Conservation (phyloP, 495 filamentous ascomycete species). For the Clavariopsis aquatica region DNA sequence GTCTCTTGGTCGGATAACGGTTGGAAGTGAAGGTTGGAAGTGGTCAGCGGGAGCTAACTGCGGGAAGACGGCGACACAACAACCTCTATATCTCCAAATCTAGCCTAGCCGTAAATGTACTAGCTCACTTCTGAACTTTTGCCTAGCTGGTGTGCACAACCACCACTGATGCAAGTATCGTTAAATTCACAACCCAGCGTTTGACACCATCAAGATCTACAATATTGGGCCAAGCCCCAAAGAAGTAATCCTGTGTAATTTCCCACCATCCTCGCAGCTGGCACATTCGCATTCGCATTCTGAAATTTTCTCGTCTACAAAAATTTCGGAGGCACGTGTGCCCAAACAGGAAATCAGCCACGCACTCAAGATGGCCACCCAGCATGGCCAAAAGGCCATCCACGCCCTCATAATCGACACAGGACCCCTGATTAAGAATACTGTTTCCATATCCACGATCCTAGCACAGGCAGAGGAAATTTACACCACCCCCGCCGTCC, state of each 20-base stretch:
- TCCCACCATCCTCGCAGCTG: not conserved
- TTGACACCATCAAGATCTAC: not conserved
- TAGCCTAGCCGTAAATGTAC: not conserved
- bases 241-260: not conserved
- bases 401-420: slow-evolving; percentile 87
- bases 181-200: not conserved
- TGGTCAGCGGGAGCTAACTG: slow-evolving; percentile 24
- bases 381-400: slow-evolving; percentile 58
- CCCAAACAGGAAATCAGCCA: not conserved
- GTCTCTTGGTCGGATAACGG: not conserved
- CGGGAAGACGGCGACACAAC: slow-evolving; percentile 7
- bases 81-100: not conserved
- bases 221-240: too few relatives aligned
- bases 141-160: slow-evolving; percentile 16
- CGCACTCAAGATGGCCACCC: slow-evolving; percentile 13
- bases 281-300: not conserved
- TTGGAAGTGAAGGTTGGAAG: slow-evolving; percentile 13
- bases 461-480: slow-evolving; percentile 61
- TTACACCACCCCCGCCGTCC: slow-evolving; percentile 81
- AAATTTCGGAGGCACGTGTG: not conserved
- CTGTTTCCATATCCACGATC: slow-evolving; percentile 52
- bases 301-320: not conserved
- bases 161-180: slow-evolving; percentile 1
- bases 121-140: not conserved
- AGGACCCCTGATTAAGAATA: slow-evolving; percentile 87